Percentiles rank a stretch among this genome's conserved stretches.
phyloP scores from a whole-genome alignment of 106 monocot species.

The Cymbidium sinense region DNA sequence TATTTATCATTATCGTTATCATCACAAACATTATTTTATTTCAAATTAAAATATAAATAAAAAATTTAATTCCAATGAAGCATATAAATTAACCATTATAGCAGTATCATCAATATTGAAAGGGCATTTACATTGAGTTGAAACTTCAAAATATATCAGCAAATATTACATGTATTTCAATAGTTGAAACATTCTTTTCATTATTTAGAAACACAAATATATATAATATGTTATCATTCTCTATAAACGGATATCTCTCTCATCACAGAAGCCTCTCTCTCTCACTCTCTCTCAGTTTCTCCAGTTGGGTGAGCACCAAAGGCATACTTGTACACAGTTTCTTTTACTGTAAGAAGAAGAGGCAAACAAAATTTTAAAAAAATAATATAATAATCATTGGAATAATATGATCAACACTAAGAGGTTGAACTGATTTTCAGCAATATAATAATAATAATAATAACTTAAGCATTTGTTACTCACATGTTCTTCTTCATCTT shows the following conservation, averaged over 20 bases:
- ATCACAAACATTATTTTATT: too few relatives aligned
- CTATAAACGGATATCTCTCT: background rate
- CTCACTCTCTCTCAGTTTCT: constrained; percentile 1
- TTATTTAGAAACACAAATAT: constrained; percentile 8
- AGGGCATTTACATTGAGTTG: background rate
- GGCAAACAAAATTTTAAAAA: background rate
- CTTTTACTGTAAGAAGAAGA: background rate
- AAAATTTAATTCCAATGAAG: too few relatives aligned
- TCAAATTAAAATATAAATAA: too few relatives aligned
- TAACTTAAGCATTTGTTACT: too few relatives aligned
- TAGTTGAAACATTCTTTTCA: background rate
- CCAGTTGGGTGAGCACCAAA: background rate
- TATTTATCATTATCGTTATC: too few relatives aligned
- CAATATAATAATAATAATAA: too few relatives aligned
- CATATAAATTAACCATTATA: background rate
- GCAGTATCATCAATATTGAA: background rate
- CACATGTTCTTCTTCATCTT: background rate
- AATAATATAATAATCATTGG: background rate
- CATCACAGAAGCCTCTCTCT: background rate
- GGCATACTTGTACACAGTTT: constrained; percentile 5
- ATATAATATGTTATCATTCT: background rate
- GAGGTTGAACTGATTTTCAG: too few relatives aligned
- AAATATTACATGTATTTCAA: background rate
- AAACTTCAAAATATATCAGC: background rate
- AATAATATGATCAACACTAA: too few relatives aligned